Conservation (phyloP, 805 yeast genomes). For the Helenozyma rhizophorensis region DNA sequence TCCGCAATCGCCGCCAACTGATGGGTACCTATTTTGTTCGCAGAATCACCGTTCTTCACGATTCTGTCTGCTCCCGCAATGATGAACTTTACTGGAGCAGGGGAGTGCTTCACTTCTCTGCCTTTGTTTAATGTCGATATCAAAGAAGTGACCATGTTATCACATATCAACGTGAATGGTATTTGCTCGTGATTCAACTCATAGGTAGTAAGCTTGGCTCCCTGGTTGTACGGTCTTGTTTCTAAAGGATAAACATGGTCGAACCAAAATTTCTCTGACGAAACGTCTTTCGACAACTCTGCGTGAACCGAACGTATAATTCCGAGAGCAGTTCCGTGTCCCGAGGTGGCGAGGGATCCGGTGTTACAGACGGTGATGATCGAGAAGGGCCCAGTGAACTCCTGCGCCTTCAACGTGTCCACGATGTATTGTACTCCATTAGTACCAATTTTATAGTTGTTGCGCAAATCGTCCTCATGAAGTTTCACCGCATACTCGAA, state of each 20-base stretch:
- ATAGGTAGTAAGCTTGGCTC: slow-evolving; percentile 87
- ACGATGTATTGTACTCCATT: slow-evolving; percentile 73
- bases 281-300: slow-evolving; percentile 28
- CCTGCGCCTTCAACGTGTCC: slow-evolving; percentile 40
- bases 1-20: slow-evolving; percentile 77
- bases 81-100: slow-evolving; percentile 76
- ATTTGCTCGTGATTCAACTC: slow-evolving; percentile 82
- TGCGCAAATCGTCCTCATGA: slow-evolving; percentile 72
- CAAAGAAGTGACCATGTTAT: slow-evolving; percentile 84
- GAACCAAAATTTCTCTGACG: slow-evolving; percentile 42
- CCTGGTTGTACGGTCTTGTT: slow-evolving; percentile 96
- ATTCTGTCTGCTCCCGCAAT: slow-evolving; percentile 96
- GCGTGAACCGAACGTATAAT: slow-evolving; percentile 70
- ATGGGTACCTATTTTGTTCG: slow-evolving; percentile 93
- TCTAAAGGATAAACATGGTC: slow-evolving; percentile 82
- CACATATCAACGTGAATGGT: slow-evolving; percentile 86
- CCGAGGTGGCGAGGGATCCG: slow-evolving; percentile 95
- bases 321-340: slow-evolving; percentile 96
- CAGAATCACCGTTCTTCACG: slow-evolving; percentile 90
- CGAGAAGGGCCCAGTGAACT: slow-evolving; percentile 62
- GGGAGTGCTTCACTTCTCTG: slow-evolving; percentile 17
- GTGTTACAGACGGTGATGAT: slow-evolving; percentile 93
- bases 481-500: slow-evolving; percentile 47
- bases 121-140: slow-evolving; percentile 42
- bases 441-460: slow-evolving; percentile 73